Evolutionary conservation across 2,329 filamentous ascomycete genomes (phyloP).

Genomic region (Diplodia seriata): DNA sequence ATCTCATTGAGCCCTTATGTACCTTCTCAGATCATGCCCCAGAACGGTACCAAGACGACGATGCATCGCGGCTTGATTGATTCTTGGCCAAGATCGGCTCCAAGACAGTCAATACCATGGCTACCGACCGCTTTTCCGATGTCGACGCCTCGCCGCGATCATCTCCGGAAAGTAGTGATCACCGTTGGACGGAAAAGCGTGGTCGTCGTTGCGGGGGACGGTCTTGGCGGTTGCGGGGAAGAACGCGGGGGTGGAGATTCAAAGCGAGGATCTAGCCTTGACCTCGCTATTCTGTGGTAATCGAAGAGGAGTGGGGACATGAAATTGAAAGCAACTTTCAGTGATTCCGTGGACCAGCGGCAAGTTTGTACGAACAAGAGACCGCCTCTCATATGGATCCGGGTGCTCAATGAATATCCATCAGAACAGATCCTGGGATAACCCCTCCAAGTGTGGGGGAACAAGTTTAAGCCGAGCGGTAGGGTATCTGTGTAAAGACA

Average conservation of each 20-base stretch:
- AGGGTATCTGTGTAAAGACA: too few species aligned
- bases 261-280: neutral
- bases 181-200: slow-evolving; percentile 15
- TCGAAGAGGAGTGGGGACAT: too few species aligned
- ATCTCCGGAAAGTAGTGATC: neutral
- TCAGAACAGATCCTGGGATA: neutral
- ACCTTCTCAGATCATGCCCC: neutral
- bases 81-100: slow-evolving; percentile 12
- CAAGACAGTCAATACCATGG: neutral
- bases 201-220: slow-evolving; percentile 8
- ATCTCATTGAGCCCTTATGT: neutral
- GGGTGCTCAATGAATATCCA: neutral
- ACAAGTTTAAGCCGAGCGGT: too few species aligned
- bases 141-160: neutral
- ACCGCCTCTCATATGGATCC: neutral
- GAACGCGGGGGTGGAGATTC: slow-evolving; percentile 12
- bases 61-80: slow-evolving; percentile 1
- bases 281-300: neutral
- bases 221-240: slow-evolving; percentile 28
- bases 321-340: neutral
- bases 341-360: too few species aligned
- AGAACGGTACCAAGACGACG: neutral
- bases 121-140: slow-evolving; percentile 5
- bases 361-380: too few species aligned
- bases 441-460: neutral